Base-by-base conservation (phyloP, 345 rosid genomes). In the Pelargonium nanum region DNA sequence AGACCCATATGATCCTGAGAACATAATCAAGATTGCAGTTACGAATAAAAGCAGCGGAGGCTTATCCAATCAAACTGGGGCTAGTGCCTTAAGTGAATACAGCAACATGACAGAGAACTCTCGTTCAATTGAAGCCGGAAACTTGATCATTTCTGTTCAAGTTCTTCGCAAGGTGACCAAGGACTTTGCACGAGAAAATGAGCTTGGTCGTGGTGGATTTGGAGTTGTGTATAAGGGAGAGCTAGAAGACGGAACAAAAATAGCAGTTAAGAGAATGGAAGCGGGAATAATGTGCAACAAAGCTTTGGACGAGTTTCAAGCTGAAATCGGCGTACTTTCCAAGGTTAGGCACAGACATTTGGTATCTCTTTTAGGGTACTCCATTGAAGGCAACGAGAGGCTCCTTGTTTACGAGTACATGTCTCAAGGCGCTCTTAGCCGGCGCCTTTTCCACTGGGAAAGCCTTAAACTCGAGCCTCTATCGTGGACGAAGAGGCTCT, bases 221-320 rank as follows among this genome's bases (percentile, higher is more conserved):
- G 86, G 86, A 45, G 72, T 72, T 16, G 83, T 81, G 21, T 78
- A 81, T 30, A 81, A 76, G 59, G 85, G 86, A 21, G 81, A 76
- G 64, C 63, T 81, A n/a, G 76, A 74, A 23, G 81, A 78, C 50
- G 86, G 86, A 19, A 78, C 86, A 10, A 65, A 72, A 40, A 74
- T 81, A 57, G 83, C 86, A 6, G 79, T 81, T 24, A 81, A 81
- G 68, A 78, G 80, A 66, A 81, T 81, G 83, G 81, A 81, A 54
- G 71, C 72, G 32, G 79, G 77, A 6, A 60, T 71, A 6, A 53
- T 71, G 0, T 63, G 67, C 63, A 59, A 61, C 64, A 76, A 81
- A 70, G 79, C 71, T 6, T 10, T 72, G 48, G 75, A 70, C 6
- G 86, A 78, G 68, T 81, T 78, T 68, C 78, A 71, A 44, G 72